Conservation (phyloP, 345 rosid genomes). For the Sisymbrium altissimum region DNA sequence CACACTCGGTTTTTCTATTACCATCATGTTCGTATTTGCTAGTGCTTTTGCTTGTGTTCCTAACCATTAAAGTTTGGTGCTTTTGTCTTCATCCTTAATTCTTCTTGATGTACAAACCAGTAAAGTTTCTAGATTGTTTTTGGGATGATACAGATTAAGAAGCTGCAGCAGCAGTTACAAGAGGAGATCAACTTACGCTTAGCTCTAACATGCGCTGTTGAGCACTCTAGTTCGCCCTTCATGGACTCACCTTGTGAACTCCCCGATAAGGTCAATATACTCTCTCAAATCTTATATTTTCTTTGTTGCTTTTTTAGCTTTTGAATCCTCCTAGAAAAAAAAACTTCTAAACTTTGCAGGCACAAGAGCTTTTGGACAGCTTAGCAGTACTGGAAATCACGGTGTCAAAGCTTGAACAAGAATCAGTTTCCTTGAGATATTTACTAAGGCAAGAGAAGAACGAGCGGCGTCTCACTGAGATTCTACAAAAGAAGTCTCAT, state of each 20-base stretch:
- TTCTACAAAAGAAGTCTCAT: conserved; percentile 46
- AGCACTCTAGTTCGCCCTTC: conserved; percentile 48
- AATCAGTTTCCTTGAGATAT: conserved; percentile 56
- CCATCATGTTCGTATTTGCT: neutral
- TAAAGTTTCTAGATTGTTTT: neutral
- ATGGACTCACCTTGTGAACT: conserved; percentile 57
- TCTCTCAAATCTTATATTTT: neutral
- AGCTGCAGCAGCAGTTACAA: conserved; percentile 65
- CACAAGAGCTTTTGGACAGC: conserved; percentile 71
- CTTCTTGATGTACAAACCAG: neutral
- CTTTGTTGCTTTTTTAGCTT: neutral
- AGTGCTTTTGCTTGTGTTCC: neutral
- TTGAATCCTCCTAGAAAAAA: neutral
- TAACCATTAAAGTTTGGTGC: neutral
- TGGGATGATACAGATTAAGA: conserved; percentile 53
- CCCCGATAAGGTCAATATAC: conserved; percentile 59
- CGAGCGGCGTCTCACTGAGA: conserved; percentile 65
- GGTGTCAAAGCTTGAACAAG: conserved; percentile 79
- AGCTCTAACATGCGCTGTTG: conserved; percentile 65
- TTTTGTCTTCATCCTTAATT: conserved; percentile 6
- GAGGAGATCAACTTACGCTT: conserved; percentile 66
- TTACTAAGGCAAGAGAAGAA: conserved; percentile 83
- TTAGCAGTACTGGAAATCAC: conserved; percentile 63
- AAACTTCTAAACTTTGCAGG: conserved; percentile 37
- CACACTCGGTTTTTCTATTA: neutral